Conservation (phyloP, 441 rosid species). For the Kokia cookei region DNA sequence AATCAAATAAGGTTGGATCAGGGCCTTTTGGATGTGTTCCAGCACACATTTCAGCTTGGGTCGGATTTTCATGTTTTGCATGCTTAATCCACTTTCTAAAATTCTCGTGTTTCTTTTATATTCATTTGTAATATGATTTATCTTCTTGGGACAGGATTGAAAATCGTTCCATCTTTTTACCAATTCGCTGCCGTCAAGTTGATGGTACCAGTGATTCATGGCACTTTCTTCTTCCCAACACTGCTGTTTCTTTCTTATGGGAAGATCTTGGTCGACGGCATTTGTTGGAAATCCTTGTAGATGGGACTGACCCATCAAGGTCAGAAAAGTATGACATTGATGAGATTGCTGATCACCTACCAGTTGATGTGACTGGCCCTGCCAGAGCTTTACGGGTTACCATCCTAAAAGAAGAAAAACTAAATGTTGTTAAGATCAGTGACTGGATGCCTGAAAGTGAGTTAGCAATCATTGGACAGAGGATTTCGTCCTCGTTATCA, state of each 20-base stretch:
- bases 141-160: slow-evolving; percentile 66
- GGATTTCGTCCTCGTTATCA: slow-evolving; percentile 37
- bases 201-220: slow-evolving; percentile 75
- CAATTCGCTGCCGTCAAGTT: slow-evolving; percentile 84
- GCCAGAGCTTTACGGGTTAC: slow-evolving; percentile 80
- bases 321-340: slow-evolving; percentile 73
- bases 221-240: slow-evolving; percentile 82
- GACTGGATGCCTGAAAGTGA: slow-evolving; percentile 98
- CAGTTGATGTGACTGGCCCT: slow-evolving; percentile 47
- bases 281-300: slow-evolving; percentile 71
- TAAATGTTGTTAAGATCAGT: slow-evolving; percentile 67
- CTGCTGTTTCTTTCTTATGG: slow-evolving; percentile 95
- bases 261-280: slow-evolving; percentile 86
- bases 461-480: slow-evolving; percentile 31
- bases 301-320: slow-evolving; percentile 62
- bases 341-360: slow-evolving; percentile 76
- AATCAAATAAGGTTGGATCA: neutral
- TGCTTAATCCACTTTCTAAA: neutral
- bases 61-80: slow-evolving; percentile 1
- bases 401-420: slow-evolving; percentile 77
- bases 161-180: slow-evolving; percentile 84
- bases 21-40: neutral
- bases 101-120: slow-evolving; percentile 1
- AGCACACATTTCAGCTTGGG: neutral
- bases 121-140: slow-evolving; percentile 11